These are phyloP conservation scores for Nasturtium officinale DNA, from an alignment of 345 rosid species.

Conservation along the genomic window DNA sequence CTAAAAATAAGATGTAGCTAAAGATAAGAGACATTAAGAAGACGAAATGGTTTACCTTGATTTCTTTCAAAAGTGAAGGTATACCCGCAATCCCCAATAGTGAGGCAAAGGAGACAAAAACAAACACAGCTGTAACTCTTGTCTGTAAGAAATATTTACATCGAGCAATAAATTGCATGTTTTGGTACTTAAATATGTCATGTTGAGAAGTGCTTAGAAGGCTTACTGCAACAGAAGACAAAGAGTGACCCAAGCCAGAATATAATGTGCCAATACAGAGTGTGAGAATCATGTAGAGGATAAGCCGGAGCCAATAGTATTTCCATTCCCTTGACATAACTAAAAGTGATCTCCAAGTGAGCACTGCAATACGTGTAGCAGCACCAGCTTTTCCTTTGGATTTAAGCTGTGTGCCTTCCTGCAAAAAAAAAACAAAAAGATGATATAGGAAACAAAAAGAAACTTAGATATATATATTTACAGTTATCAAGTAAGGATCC, in stretches of 20 bases:
- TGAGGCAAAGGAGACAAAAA: constrained; percentile 81
- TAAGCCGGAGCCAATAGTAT: constrained; percentile 94
- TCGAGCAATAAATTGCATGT: background rate
- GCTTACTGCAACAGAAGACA: constrained; percentile 93
- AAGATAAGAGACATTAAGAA: constrained; percentile 1
- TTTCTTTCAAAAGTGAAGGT: constrained; percentile 74
- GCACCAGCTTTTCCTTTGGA: constrained; percentile 83
- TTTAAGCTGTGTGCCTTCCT: constrained; percentile 95
- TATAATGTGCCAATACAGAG: constrained; percentile 80
- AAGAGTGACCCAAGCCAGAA: constrained; percentile 90
- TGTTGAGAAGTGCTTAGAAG: constrained; percentile 18
- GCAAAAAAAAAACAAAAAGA: constrained; percentile 29
- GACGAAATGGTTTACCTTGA: constrained; percentile 58
- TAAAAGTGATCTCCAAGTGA: constrained; percentile 95
- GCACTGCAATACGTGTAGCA: constrained; percentile 81
- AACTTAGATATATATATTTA: background rate
- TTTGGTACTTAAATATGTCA: constrained; percentile 4
- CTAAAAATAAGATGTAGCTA: background rate
- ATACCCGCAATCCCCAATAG: constrained; percentile 86
- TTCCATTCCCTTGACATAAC: constrained; percentile 99
- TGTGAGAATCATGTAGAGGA: constrained; percentile 80
- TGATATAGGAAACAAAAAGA: background rate
- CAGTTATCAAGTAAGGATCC: background rate
- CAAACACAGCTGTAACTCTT: constrained; percentile 85
- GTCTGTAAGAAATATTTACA: constrained; percentile 55